Evolutionary conservation across 768 basidiomycete species (phyloP).

Genomic region (Crassisporium funariophilum): DNA sequence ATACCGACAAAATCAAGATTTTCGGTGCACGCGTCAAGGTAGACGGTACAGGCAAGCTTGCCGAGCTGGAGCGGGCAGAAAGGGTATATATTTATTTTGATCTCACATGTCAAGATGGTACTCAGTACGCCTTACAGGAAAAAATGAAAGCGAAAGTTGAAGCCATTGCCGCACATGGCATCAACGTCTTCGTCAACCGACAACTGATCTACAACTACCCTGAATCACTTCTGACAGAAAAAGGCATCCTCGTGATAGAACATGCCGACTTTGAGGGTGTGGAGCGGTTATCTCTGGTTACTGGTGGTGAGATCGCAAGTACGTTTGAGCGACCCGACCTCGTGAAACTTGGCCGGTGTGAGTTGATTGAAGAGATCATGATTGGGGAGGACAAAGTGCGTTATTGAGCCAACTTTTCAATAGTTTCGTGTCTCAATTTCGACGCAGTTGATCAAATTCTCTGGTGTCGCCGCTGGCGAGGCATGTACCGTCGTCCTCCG

Average conservation of each 20-base stretch:
- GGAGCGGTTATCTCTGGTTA: slow-evolving; percentile 92
- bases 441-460: slow-evolving; percentile 94
- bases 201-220: slow-evolving; percentile 99
- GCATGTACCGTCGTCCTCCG: slow-evolving; percentile 98
- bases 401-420: not conserved
- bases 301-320: slow-evolving; percentile 95
- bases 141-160: slow-evolving; percentile 99
- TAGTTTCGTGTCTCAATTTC: not conserved
- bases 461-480: slow-evolving; percentile 95
- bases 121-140: slow-evolving; percentile 55
- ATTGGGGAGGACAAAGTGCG: slow-evolving; percentile 97
- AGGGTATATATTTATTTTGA: slow-evolving; percentile 48
- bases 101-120: not conserved
- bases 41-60: slow-evolving; percentile 93
- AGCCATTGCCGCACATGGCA: slow-evolving; percentile 89
- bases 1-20: slow-evolving; percentile 99
- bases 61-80: slow-evolving; percentile 97
- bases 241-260: slow-evolving; percentile 94
- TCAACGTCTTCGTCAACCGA: slow-evolving; percentile 97
- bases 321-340: slow-evolving; percentile 93
- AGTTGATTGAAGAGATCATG: slow-evolving; percentile 97
- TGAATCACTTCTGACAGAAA: slow-evolving; percentile 91
- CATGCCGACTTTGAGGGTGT: slow-evolving; percentile 99
- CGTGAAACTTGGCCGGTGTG: slow-evolving; percentile 91
- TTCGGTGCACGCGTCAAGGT: slow-evolving; percentile 97